A percentile compares a stretch with the other conserved stretches of the same genome.
phyloP scores from a whole-genome alignment of 2,329 filamentous ascomycete species.

The Aureobasidium mangrovei region DNA sequence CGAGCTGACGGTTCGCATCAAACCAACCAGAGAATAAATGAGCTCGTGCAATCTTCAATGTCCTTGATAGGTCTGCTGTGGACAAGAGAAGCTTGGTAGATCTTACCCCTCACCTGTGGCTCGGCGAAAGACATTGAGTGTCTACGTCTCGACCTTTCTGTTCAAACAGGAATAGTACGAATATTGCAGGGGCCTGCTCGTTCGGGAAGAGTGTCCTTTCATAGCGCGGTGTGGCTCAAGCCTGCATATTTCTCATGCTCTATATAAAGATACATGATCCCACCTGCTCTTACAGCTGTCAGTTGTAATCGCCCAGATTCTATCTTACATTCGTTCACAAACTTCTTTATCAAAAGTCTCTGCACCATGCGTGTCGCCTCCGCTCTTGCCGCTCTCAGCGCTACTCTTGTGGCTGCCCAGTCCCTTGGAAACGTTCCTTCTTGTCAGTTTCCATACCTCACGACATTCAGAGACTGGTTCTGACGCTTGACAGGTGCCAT shows the following conservation, averaged over 20 bases:
- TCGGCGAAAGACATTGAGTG: too few species aligned
- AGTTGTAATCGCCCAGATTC: background rate
- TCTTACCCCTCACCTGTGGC: too few species aligned
- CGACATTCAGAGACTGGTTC: background rate
- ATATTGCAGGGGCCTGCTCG: background rate
- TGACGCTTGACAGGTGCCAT: background rate
- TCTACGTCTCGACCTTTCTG: background rate
- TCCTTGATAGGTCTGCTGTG: too few species aligned
- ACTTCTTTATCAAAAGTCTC: background rate
- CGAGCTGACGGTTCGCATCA: background rate
- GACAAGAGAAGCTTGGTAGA: too few species aligned
- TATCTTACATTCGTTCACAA: background rate
- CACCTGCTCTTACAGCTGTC: background rate
- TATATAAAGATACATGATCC: background rate
- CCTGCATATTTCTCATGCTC: background rate
- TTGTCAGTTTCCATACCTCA: background rate
- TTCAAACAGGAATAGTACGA: background rate
- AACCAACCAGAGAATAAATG: too few species aligned
- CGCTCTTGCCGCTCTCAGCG: background rate
- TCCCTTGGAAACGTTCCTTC: background rate
- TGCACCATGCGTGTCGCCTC: background rate
- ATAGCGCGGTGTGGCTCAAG: background rate
- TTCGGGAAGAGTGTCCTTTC: background rate
- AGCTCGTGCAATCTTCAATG: too few species aligned
- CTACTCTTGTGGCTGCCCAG: slow-evolving; percentile 5